Evolutionary conservation across 73 alveolate genomes (phyloP).

Genomic region (Paramecium caudatum): DNA sequence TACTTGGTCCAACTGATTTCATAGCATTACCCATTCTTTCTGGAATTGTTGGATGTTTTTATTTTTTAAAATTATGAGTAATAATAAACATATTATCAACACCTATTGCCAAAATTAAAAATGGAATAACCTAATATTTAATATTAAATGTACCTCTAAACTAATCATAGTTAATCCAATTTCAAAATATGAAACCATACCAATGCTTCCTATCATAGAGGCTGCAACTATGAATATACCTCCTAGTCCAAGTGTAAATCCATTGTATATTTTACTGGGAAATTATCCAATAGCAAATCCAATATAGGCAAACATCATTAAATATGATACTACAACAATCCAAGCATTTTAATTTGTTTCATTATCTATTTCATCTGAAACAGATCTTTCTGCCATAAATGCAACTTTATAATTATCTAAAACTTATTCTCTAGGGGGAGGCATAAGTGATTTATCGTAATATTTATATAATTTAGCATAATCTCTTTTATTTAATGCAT

Average conservation of each 20-base stretch:
- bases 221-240: slow-evolving; percentile 91
- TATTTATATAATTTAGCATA: slow-evolving; percentile 50
- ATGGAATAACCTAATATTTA: slow-evolving; percentile 91
- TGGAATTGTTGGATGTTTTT: slow-evolving; percentile 82
- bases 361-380: slow-evolving; percentile 91
- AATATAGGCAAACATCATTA: slow-evolving; percentile 94
- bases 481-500: slow-evolving; percentile 82
- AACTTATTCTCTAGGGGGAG: slow-evolving; percentile 55
- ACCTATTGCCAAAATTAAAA: slow-evolving; percentile 94
- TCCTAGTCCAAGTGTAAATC: slow-evolving; percentile 91
- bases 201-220: slow-evolving; percentile 87
- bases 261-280: slow-evolving; percentile 89
- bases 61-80: slow-evolving; percentile 82
- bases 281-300: slow-evolving; percentile 93
- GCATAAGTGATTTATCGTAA: slow-evolving; percentile 43
- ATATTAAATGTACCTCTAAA: slow-evolving; percentile 32
- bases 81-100: slow-evolving; percentile 98
- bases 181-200: slow-evolving; percentile 86
- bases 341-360: slow-evolving; percentile 86
- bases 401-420: slow-evolving; percentile 80
- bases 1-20: slow-evolving; percentile 94
- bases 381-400: slow-evolving; percentile 91
- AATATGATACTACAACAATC: slow-evolving; percentile 86
- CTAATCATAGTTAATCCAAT: slow-evolving; percentile 91
- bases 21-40: slow-evolving; percentile 86